Evolutionary conservation across 768 basidiomycete species (phyloP).

Genomic region (Mycena venus): DNA sequence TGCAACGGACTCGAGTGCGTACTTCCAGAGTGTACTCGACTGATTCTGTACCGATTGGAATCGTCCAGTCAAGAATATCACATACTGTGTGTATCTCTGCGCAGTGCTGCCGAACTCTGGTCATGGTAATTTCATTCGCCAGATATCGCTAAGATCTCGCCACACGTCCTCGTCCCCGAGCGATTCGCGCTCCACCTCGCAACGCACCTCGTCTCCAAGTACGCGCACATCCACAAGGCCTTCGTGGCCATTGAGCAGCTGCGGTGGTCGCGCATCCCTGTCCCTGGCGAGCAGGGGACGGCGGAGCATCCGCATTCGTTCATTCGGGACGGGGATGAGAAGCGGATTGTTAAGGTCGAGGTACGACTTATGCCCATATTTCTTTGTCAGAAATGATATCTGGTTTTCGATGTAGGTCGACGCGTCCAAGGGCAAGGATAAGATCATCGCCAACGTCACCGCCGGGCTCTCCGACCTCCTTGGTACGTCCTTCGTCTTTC

Average conservation of each 20-base stretch:
- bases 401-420: slow-evolving; percentile 73
- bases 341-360: slow-evolving; percentile 73
- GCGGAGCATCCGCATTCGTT: slow-evolving; percentile 84
- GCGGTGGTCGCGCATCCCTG: slow-evolving; percentile 85
- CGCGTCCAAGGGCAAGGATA: slow-evolving; percentile 71
- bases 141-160: slow-evolving; percentile 92
- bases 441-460: slow-evolving; percentile 70
- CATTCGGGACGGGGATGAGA: slow-evolving; percentile 92
- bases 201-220: slow-evolving; percentile 84
- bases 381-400: neutral
- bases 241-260: slow-evolving; percentile 83
- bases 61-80: slow-evolving; percentile 74
- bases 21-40: neutral
- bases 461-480: slow-evolving; percentile 86
- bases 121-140: neutral
- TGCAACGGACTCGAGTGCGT: slow-evolving; percentile 90
- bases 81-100: slow-evolving; percentile 61
- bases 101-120: neutral
- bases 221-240: slow-evolving; percentile 80
- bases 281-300: slow-evolving; percentile 55
- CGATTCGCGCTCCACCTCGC: slow-evolving; percentile 91
- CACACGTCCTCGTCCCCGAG: slow-evolving; percentile 86
- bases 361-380: slow-evolving; percentile 48
- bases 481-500: slow-evolving; percentile 57
- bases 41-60: neutral